Evolutionary conservation across 2,329 filamentous ascomycete genomes (phyloP).

Genomic region (Mollisiaceae sp.): DNA sequence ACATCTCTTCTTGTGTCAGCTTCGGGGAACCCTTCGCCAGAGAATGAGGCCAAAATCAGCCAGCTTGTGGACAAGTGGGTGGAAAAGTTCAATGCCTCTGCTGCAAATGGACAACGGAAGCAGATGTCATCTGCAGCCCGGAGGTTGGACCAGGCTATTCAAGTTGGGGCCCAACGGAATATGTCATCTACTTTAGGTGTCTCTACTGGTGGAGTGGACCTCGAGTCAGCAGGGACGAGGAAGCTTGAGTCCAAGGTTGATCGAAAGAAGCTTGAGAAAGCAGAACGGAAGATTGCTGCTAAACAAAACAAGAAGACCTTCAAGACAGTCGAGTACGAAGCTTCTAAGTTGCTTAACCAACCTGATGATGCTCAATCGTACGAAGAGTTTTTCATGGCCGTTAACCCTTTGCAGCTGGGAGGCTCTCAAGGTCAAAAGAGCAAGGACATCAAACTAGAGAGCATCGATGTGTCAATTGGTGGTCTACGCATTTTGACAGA

Average conservation of each 20-base stretch:
- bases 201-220: slow-evolving; percentile 81
- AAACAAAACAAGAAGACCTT: slow-evolving; percentile 99
- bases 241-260: slow-evolving; percentile 99
- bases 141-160: slow-evolving; percentile 91
- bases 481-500: slow-evolving; percentile 89
- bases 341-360: slow-evolving; percentile 85
- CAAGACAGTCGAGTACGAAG: slow-evolving; percentile 98
- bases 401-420: slow-evolving; percentile 93
- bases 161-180: slow-evolving; percentile 91
- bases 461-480: slow-evolving; percentile 91
- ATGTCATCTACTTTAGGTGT: slow-evolving; percentile 95
- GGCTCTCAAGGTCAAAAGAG: slow-evolving; percentile 78
- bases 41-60: slow-evolving; percentile 78
- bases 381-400: slow-evolving; percentile 99
- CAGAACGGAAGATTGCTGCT: slow-evolving; percentile 93
- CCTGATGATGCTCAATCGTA: slow-evolving; percentile 87
- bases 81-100: slow-evolving; percentile 74
- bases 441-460: slow-evolving; percentile 98
- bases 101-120: slow-evolving; percentile 66
- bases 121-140: slow-evolving; percentile 78
- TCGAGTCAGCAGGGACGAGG: slow-evolving; percentile 89
- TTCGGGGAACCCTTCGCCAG: slow-evolving; percentile 77
- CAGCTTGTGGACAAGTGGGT: slow-evolving; percentile 91
- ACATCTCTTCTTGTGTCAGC: slow-evolving; percentile 91
- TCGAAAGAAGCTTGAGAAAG: slow-evolving; percentile 98